A percentile compares a stretch with the other conserved stretches of the same genome.
These are phyloP conservation scores for Pestalotiopsis sp. DNA, from an alignment of 2,329 filamentous ascomycete species.

Conservation along the genomic window DNA sequence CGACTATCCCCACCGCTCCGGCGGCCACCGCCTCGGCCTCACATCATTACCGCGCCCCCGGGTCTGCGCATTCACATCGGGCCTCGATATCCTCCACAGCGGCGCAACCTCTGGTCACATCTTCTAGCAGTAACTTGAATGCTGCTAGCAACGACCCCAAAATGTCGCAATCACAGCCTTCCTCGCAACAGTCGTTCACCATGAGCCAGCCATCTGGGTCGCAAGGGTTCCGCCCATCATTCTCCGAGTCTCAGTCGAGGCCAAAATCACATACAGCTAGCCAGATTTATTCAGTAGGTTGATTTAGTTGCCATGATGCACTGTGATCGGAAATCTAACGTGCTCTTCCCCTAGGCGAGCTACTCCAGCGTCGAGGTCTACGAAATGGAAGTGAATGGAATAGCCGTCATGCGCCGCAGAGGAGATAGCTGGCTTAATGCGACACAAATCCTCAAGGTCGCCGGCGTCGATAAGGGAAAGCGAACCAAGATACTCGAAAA, in stretches of 20 bases:
- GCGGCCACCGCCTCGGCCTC: constrained; percentile 20
- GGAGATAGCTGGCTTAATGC: constrained; percentile 97
- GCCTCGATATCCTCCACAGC: constrained; percentile 18
- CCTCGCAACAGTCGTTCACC: constrained; percentile 58
- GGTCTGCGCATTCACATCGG: constrained; percentile 15
- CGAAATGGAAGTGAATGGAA: constrained; percentile 94
- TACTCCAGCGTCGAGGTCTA: constrained; percentile 97
- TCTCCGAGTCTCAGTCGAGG: constrained; percentile 39
- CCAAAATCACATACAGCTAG: constrained; percentile 45
- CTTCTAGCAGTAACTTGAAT: constrained; percentile 25
- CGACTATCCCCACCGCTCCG: constrained; percentile 16
- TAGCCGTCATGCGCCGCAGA: constrained; percentile 94
- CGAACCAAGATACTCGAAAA: constrained; percentile 98
- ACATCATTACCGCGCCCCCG: constrained; percentile 11
- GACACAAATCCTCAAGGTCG: constrained; percentile 97
- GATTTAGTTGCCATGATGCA: background rate
- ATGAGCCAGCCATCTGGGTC: constrained; percentile 57
- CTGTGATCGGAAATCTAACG: background rate
- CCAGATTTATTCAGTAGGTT: constrained; percentile 64
- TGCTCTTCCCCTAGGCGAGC: constrained; percentile 60
- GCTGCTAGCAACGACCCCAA: constrained; percentile 33
- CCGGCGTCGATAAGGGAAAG: constrained; percentile 95
- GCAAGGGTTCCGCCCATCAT: constrained; percentile 43
- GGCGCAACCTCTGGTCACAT: constrained; percentile 17
- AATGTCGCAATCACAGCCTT: constrained; percentile 50